A percentile compares a stretch with the other conserved stretches of the same genome.
phyloP scores from a whole-genome alignment of 2,329 filamentous ascomycete genomes.

The Fonsecaea monophora region DNA sequence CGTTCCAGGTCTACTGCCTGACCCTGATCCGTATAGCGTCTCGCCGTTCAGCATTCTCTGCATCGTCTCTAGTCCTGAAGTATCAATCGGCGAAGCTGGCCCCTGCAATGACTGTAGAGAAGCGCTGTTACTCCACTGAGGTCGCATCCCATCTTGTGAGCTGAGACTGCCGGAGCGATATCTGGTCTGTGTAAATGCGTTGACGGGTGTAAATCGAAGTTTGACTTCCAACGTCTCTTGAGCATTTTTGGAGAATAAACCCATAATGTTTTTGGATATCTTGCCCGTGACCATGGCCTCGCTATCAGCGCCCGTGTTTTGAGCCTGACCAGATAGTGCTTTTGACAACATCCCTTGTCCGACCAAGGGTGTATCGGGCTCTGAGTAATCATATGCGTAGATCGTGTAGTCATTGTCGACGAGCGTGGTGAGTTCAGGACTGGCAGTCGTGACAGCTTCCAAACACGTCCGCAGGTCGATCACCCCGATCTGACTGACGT shows the following conservation, averaged over 20 bases:
- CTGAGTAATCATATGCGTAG: constrained; percentile 95
- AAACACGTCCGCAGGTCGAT: constrained; percentile 87
- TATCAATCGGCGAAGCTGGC: constrained; percentile 47
- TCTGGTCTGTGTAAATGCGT: constrained; percentile 43
- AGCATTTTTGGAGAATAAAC: constrained; percentile 78
- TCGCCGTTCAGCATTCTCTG: constrained; percentile 54
- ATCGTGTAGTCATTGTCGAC: constrained; percentile 87
- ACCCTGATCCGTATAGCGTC: constrained; percentile 23
- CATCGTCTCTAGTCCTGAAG: constrained; percentile 53
- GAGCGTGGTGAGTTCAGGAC: constrained; percentile 82
- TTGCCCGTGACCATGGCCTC: constrained; percentile 79
- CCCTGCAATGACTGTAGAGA: constrained; percentile 41
- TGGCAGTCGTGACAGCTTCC: constrained; percentile 76
- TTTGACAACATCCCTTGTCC: constrained; percentile 95
- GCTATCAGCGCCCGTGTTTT: constrained; percentile 43
- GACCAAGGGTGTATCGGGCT: constrained; percentile 89
- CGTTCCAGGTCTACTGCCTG: constrained; percentile 38
- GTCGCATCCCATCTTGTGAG: constrained; percentile 36
- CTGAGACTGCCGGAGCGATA: constrained; percentile 39
- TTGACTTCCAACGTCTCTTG: constrained; percentile 93
- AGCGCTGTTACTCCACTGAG: constrained; percentile 31
- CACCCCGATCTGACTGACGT: constrained; percentile 80
- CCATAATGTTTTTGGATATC: constrained; percentile 83
- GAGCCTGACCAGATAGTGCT: constrained; percentile 70
- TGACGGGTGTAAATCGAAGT: constrained; percentile 80